phyloP scores from a whole-genome alignment of 371 early-diverging fungal species.

The Entomophthora muscae region DNA sequence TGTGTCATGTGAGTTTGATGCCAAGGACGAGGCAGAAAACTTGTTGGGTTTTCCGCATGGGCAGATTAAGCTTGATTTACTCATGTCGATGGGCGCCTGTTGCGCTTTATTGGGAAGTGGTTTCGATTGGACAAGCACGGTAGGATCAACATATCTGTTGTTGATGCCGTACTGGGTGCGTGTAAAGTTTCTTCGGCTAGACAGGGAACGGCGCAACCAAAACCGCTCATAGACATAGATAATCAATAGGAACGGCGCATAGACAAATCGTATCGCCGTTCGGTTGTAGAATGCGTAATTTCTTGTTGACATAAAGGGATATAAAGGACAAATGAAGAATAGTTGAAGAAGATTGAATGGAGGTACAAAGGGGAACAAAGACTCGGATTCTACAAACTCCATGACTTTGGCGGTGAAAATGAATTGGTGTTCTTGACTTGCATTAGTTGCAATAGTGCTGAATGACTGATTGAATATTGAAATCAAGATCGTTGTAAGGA shows the following conservation, averaged over 20 bases:
- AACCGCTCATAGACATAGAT: slow-evolving; percentile 2
- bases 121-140: too few relatives aligned
- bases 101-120: too few relatives aligned
- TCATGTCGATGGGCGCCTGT: too few relatives aligned
- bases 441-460: neutral
- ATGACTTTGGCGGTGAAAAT: slow-evolving; percentile 5
- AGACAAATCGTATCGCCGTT: neutral
- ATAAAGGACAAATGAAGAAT: neutral
- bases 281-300: neutral
- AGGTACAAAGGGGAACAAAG: slow-evolving; percentile 8
- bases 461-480: slow-evolving; percentile 2
- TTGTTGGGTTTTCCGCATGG: too few relatives aligned
- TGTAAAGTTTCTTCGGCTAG: too few relatives aligned
- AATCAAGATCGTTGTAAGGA: neutral
- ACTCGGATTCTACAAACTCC: slow-evolving; percentile 4
- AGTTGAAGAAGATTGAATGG: slow-evolving; percentile 9
- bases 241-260: neutral
- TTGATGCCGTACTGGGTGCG: too few relatives aligned
- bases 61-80: too few relatives aligned
- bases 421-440: slow-evolving; percentile 1
- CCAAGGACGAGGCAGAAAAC: too few relatives aligned
- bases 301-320: neutral
- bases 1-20: too few relatives aligned
- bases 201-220: neutral
- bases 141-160: too few relatives aligned